Conservation (phyloP, 1,139 yeast genomes). For the Eremothecium cymbalariae region DNA sequence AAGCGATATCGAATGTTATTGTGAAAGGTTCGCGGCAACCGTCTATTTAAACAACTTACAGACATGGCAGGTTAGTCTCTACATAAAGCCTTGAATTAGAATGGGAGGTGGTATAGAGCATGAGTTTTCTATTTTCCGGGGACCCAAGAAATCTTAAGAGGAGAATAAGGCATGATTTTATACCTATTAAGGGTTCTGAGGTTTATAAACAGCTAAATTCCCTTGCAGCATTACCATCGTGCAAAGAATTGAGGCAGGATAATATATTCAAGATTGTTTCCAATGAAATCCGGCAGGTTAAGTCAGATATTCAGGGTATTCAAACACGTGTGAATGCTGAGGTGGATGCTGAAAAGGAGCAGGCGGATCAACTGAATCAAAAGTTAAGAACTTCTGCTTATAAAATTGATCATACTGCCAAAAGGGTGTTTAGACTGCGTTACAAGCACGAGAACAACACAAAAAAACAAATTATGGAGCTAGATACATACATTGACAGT, state of each 20-base stretch:
- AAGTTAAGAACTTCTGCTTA: slow-evolving; percentile 21
- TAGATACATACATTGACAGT: slow-evolving; percentile 1
- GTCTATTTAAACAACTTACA: too few species aligned
- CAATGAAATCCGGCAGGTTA: slow-evolving; percentile 20
- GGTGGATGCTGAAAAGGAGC: slow-evolving; percentile 20
- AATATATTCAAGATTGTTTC: slow-evolving; percentile 21
- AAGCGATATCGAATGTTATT: too few species aligned
- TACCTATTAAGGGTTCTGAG: slow-evolving; percentile 11
- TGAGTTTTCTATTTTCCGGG: slow-evolving; percentile 9
- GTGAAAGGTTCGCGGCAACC: too few species aligned
- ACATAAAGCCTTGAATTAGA: neutral
- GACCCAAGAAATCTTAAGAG: slow-evolving; percentile 5
- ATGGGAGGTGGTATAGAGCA: too few species aligned
- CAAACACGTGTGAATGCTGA: slow-evolving; percentile 20
- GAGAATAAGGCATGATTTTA: slow-evolving; percentile 6
- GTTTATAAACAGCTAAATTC: slow-evolving; percentile 15
- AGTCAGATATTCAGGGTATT: slow-evolving; percentile 17
- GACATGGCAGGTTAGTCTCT: too few species aligned
- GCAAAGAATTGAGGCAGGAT: slow-evolving; percentile 14
- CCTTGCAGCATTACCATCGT: slow-evolving; percentile 13
- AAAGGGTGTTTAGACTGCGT: slow-evolving; percentile 12
- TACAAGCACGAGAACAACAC: slow-evolving; percentile 2
- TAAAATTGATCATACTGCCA: slow-evolving; percentile 19
- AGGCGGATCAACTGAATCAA: slow-evolving; percentile 20
- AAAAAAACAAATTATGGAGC: slow-evolving; percentile 3